Conservation (phyloP, 2,329 filamentous ascomycete genomes). For the Trichoderma citrinoviride region DNA sequence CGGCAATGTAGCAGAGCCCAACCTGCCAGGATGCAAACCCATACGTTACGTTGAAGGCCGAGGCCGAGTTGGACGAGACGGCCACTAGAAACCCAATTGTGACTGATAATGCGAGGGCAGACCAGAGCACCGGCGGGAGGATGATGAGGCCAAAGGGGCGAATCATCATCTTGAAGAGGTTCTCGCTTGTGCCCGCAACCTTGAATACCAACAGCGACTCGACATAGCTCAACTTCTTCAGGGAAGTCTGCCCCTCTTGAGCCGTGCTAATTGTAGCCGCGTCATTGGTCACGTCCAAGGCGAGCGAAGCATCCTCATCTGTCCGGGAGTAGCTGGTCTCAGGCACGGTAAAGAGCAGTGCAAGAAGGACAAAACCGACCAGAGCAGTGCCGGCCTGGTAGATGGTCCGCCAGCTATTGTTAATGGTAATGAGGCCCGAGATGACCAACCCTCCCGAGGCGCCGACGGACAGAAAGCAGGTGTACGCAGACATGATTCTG, state of each 20-base stretch:
- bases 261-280: conserved; percentile 19
- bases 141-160: conserved; percentile 50
- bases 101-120: conserved; percentile 51
- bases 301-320: conserved; percentile 15
- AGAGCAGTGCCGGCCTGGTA: conserved; percentile 52
- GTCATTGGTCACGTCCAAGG: conserved; percentile 7
- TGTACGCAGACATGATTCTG: conserved; percentile 48
- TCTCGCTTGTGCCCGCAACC: conserved; percentile 45
- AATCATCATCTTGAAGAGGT: conserved; percentile 45
- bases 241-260: neutral
- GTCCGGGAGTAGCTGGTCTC: conserved; percentile 50
- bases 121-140: conserved; percentile 55
- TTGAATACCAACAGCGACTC: conserved; percentile 42
- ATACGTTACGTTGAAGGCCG: conserved; percentile 44
- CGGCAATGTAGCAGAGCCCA: conserved; percentile 51
- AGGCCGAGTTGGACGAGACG: conserved; percentile 51
- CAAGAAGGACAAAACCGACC: conserved; percentile 46
- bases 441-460: conserved; percentile 45
- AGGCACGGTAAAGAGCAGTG: conserved; percentile 53
- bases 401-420: conserved; percentile 49
- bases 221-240: conserved; percentile 33
- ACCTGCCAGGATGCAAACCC: conserved; percentile 45
- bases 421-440: conserved; percentile 48
- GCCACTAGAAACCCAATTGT: conserved; percentile 57
- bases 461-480: conserved; percentile 41